Conservation (phyloP, 192 early-diverging fungal species). For the Pilaira anomala region DNA sequence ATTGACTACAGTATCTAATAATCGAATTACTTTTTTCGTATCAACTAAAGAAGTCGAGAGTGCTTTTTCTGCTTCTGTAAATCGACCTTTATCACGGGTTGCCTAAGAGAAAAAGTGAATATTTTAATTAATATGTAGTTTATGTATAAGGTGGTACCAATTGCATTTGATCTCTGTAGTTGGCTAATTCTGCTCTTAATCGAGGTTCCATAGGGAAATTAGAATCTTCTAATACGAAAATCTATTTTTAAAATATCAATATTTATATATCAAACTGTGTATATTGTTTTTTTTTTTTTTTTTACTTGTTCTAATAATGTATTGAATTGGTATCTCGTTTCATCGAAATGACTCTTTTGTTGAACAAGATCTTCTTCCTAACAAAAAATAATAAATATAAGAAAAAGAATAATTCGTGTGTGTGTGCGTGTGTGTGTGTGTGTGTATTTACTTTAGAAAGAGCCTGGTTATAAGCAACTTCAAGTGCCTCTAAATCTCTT, state of each 20-base stretch:
- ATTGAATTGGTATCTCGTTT: neutral
- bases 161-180: slow-evolving; percentile 16
- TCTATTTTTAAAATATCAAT: neutral
- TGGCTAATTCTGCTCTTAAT: slow-evolving; percentile 13
- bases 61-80: slow-evolving; percentile 13
- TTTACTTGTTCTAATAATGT: slow-evolving; percentile 13
- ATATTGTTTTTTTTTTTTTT: too few relatives aligned
- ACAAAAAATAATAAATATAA: neutral
- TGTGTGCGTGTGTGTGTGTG: too few relatives aligned
- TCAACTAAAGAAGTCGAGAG: slow-evolving; percentile 3
- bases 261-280: neutral
- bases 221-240: slow-evolving; percentile 8
- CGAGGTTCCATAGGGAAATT: slow-evolving; percentile 5
- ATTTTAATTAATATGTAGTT: neutral
- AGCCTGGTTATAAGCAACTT: neutral
- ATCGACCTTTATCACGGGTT: slow-evolving; percentile 11
- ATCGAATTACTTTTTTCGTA: neutral
- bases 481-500: slow-evolving; percentile 12
- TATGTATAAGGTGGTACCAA: slow-evolving; percentile 7
- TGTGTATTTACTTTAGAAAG: slow-evolving; percentile 1
- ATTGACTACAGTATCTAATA: slow-evolving; percentile 5
- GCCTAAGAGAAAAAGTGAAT: slow-evolving; percentile 12
- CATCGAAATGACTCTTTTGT: slow-evolving; percentile 12
- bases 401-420: neutral
- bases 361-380: neutral